phyloP scores from a whole-genome alignment of 768 basidiomycete species.

The Lentinula boryana region DNA sequence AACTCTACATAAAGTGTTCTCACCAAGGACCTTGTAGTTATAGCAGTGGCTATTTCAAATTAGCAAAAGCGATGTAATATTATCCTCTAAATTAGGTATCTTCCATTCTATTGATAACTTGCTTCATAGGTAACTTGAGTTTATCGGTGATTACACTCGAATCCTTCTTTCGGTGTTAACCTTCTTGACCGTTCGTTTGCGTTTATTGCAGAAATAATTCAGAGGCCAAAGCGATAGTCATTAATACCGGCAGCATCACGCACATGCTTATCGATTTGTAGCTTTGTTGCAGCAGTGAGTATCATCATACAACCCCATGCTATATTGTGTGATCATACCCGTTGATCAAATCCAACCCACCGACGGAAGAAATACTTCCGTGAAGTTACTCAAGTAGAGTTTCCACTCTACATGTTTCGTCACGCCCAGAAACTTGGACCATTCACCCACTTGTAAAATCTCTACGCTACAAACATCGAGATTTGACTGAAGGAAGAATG shows the following conservation, averaged over 20 bases:
- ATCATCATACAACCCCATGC: too few species aligned
- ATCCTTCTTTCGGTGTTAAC: not conserved
- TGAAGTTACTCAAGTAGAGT: too few species aligned
- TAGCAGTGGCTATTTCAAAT: not conserved
- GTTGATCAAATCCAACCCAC: too few species aligned
- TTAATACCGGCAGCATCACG: not conserved
- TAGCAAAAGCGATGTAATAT: constrained; percentile 3
- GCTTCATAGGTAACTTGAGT: not conserved
- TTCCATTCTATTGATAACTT: not conserved
- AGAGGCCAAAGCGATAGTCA: not conserved
- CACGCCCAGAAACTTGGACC: too few species aligned
- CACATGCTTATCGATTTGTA: not conserved
- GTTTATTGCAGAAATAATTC: not conserved
- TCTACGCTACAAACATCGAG: too few species aligned
- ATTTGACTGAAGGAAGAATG: not conserved
- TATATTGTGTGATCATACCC: too few species aligned
- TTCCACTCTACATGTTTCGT: too few species aligned
- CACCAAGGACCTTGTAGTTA: not conserved
- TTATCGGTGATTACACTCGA: not conserved
- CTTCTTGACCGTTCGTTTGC: not conserved
- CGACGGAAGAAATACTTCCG: too few species aligned
- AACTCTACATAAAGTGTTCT: not conserved
- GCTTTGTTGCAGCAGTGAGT: too few species aligned
- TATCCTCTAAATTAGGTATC: not conserved
- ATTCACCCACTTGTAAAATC: too few species aligned